These are phyloP conservation scores for Colletotrichum tropicicola DNA, from an alignment of 2,329 filamentous ascomycete genomes.

Conservation along the genomic window DNA sequence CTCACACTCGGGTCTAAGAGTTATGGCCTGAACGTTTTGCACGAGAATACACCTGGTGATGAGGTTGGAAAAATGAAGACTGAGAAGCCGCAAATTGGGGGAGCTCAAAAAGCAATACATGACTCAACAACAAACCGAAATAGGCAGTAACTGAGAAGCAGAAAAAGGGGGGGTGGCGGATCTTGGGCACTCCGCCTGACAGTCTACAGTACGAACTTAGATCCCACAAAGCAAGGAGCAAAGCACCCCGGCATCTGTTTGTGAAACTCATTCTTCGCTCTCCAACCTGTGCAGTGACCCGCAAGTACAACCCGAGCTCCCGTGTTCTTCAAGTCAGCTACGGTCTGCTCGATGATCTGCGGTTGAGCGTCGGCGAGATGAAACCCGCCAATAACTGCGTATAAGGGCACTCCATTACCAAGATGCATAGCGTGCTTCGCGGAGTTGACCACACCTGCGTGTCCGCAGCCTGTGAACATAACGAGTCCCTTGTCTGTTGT, in stretches of 20 bases:
- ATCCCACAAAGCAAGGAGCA: slow-evolving; percentile 60
- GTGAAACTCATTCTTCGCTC: slow-evolving; percentile 62
- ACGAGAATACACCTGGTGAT: too few relatives aligned
- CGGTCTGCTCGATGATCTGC: slow-evolving; percentile 51
- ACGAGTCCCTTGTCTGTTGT: slow-evolving; percentile 50
- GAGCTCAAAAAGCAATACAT: too few relatives aligned
- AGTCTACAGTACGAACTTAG: slow-evolving; percentile 37
- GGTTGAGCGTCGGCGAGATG: slow-evolving; percentile 58
- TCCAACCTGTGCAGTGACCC: slow-evolving; percentile 65
- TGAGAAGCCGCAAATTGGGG: too few relatives aligned
- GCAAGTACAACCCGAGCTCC: slow-evolving; percentile 59
- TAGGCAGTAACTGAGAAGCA: too few relatives aligned
- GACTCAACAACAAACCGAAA: too few relatives aligned
- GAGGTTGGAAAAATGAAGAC: too few relatives aligned
- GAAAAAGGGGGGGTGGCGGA: too few relatives aligned
- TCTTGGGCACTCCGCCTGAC: too few relatives aligned
- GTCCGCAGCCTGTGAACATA: slow-evolving; percentile 64
- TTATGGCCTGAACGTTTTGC: too few relatives aligned
- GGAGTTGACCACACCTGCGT: slow-evolving; percentile 63
- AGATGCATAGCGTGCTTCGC: slow-evolving; percentile 54
- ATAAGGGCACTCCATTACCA: slow-evolving; percentile 45
- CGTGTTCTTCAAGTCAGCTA: slow-evolving; percentile 56
- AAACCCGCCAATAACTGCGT: slow-evolving; percentile 62
- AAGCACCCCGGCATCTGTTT: slow-evolving; percentile 57
- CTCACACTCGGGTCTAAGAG: too few relatives aligned